Evolutionary conservation across 148 eudicot species (phyloP), one percentile per base, ranked within the genome.

Genomic region (Talinum fruticosum): DNA sequence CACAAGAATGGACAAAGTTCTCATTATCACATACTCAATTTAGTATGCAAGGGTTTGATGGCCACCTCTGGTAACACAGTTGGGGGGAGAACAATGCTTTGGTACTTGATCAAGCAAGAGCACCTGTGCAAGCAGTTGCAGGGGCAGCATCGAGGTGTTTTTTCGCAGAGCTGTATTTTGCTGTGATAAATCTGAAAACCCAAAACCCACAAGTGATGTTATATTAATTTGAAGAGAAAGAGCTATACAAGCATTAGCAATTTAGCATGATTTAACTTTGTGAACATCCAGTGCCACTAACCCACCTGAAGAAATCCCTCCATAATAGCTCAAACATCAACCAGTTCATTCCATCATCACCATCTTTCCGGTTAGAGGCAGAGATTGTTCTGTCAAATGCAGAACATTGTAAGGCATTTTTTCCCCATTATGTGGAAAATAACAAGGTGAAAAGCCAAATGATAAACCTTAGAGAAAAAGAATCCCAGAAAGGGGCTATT

Each of bases 291-390:
- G 74, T 19, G 37, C 37, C 67, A n/a, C n/a, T n/a, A 76, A 72
- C 75, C 79, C 67, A 91, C 98, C 99, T 93, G 93, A 95, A 95
- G 84, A 95, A 95, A 82, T 95, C 99, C 94, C 99, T 92, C 99
- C 99, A 95, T 82, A 95, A 71, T 36, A 95, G 85, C 84, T 95
- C 99, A 79, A 91, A 95, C 90, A 91, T 89, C 83, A 95, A 77
- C 99, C 99, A 95, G 87, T 91, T 93, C 90, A 89, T 86, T 71
- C 99, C 90, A 78, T 85, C 85, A 54, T 88, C 95, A 73, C 90
- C 93, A 72, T 90, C 88, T 82, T 90, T 91, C 82, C 80, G 83
- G 78, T 87, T 88, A 35, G 90, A 82, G 71, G 94, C 91, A 75
- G 97, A 91, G 64, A 95, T 90, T 72, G 90, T 82, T 80, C 98